phyloP scores from a whole-genome alignment of 495 filamentous ascomycete species.

The Cudoniella acicularis region DNA sequence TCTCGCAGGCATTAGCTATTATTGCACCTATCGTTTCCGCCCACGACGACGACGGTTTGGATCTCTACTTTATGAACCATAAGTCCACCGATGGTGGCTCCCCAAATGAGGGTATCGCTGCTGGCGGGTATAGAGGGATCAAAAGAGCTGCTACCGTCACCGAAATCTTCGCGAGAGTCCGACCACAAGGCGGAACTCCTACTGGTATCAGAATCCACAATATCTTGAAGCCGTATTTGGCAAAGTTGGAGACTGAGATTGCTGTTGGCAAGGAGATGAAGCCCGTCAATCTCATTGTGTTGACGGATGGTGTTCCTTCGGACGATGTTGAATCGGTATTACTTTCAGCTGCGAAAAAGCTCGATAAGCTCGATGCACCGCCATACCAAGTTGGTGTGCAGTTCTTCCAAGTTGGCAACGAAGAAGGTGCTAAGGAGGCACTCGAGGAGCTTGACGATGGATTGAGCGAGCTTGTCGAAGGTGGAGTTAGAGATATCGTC shows the following conservation, averaged over 20 bases:
- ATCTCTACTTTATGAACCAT: conserved; percentile 88
- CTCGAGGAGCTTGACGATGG: conserved; percentile 77
- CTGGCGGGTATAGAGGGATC: conserved; percentile 55
- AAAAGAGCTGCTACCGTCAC: conserved; percentile 47
- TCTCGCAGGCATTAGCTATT: conserved; percentile 61
- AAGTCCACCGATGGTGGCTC: conserved; percentile 23
- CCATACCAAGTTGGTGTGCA: conserved; percentile 91
- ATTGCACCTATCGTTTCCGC: conserved; percentile 84
- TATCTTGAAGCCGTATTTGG: conserved; percentile 69
- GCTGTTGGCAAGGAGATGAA: conserved; percentile 53
- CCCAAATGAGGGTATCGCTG: conserved; percentile 27
- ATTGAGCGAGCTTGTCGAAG: conserved; percentile 48
- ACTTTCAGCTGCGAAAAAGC: conserved; percentile 57
- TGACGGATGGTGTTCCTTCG: conserved; percentile 84
- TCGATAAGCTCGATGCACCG: conserved; percentile 70
- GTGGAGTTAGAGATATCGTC: conserved; percentile 78
- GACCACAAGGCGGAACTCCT: conserved; percentile 65
- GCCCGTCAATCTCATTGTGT: conserved; percentile 88
- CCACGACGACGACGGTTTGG: conserved; percentile 86
- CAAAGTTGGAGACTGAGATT: conserved; percentile 34
- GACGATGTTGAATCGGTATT: conserved; percentile 77
- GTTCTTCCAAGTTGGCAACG: conserved; percentile 92
- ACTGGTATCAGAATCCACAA: conserved; percentile 69
- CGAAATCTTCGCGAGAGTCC: conserved; percentile 64
- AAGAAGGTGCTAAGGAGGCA: conserved; percentile 57